Percentiles rank a stretch among this genome's conserved stretches.
These are phyloP conservation scores for Chalciporus pseudorubinellus DNA, from an alignment of 768 basidiomycete genomes.

Conservation along the genomic window DNA sequence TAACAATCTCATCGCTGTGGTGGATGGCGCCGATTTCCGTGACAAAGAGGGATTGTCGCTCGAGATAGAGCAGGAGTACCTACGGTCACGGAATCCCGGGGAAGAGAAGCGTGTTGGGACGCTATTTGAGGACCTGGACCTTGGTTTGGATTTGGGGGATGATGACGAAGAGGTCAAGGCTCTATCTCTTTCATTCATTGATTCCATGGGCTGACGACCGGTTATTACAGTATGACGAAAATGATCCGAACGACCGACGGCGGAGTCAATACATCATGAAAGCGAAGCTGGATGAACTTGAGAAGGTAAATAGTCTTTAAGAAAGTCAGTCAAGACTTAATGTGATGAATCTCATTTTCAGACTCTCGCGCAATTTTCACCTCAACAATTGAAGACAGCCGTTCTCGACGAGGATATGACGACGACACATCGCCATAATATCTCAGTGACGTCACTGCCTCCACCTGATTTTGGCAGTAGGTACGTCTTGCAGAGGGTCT, in stretches of 20 bases:
- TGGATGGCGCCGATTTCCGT: conserved; percentile 9
- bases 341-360: conserved; percentile 29
- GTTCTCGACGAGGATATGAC: conserved; percentile 21
- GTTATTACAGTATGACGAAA: conserved; percentile 54
- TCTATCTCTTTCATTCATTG: conserved; percentile 6
- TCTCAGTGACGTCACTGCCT: conserved; percentile 1
- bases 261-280: conserved; percentile 74
- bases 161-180: conserved; percentile 42
- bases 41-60: conserved; percentile 20
- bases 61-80: conserved; percentile 30
- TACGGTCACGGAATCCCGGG: conserved; percentile 31
- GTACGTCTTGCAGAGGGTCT: conserved; percentile 18
- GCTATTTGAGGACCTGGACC: conserved; percentile 45
- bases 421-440: conserved; percentile 17
- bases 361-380: conserved; percentile 68
- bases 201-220: conserved; percentile 14
- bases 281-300: conserved; percentile 76
- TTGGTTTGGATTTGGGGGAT: conserved; percentile 42
- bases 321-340: not conserved
- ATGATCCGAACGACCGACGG: conserved; percentile 71
- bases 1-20: conserved; percentile 29
- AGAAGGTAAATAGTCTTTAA: conserved; percentile 47
- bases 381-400: conserved; percentile 37
- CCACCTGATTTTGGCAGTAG: not conserved
- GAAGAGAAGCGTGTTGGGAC: conserved; percentile 48